Conservation (phyloP, 2,329 filamentous ascomycete species). For the Xylaria sp. region DNA sequence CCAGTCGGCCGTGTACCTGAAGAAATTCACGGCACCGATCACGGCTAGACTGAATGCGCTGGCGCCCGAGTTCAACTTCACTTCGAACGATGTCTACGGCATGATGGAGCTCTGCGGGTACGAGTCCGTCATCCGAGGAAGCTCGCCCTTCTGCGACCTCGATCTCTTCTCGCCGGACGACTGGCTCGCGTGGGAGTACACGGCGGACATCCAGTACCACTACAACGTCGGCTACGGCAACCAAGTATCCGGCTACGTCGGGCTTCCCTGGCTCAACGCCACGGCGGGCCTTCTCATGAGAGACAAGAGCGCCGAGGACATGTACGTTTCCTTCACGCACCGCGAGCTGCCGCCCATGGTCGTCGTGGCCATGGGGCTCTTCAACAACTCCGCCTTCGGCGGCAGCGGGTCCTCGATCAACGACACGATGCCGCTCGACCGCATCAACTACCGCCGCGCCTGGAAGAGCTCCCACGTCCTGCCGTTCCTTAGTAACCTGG, state of each 20-base stretch:
- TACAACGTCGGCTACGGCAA: slow-evolving; percentile 75
- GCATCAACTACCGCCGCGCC: slow-evolving; percentile 70
- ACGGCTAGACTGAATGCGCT: slow-evolving; percentile 64
- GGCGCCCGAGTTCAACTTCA: slow-evolving; percentile 71
- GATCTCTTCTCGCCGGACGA: slow-evolving; percentile 69
- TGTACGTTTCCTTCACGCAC: slow-evolving; percentile 76
- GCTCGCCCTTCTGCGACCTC: slow-evolving; percentile 70
- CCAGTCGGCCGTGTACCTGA: slow-evolving; percentile 61
- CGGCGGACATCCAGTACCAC: slow-evolving; percentile 71
- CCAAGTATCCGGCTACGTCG: slow-evolving; percentile 65
- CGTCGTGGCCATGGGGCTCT: slow-evolving; percentile 73
- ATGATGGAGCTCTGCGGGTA: slow-evolving; percentile 76
- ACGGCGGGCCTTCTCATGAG: slow-evolving; percentile 63
- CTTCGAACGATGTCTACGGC: slow-evolving; percentile 69
- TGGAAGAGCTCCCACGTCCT: slow-evolving; percentile 73
- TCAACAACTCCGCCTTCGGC: slow-evolving; percentile 72
- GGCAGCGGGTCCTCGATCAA: slow-evolving; percentile 64
- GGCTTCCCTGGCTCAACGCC: slow-evolving; percentile 74
- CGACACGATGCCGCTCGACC: slow-evolving; percentile 71
- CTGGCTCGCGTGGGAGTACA: slow-evolving; percentile 75
- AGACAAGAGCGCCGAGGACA: slow-evolving; percentile 60
- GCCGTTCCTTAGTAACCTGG: slow-evolving; percentile 74
- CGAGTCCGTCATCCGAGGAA: slow-evolving; percentile 71
- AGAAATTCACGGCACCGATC: slow-evolving; percentile 70
- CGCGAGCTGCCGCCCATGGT: slow-evolving; percentile 75